Evolutionary conservation across 2,329 filamentous ascomycete genomes (phyloP).

Genomic region (Colletotrichum tofieldiae): DNA sequence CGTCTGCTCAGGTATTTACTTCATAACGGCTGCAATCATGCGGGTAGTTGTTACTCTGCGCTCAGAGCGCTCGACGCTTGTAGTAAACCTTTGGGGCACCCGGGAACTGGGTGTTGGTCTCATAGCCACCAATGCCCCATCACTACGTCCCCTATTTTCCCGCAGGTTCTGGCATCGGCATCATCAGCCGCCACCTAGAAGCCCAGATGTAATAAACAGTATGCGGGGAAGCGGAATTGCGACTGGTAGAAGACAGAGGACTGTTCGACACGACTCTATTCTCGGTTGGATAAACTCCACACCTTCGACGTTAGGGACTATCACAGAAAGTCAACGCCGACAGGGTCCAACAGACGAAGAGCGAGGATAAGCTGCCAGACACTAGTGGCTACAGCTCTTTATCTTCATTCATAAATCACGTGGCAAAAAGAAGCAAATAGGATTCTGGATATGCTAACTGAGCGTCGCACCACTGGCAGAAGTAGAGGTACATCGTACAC

Average conservation of each 20-base stretch:
- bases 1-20: not conserved
- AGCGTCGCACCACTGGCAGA: no score
- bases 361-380: no score
- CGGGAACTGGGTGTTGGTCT: slow-evolving; percentile 2
- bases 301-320: no score
- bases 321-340: no score
- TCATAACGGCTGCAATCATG: not conserved
- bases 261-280: no score
- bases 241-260: not conserved
- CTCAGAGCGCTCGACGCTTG: not conserved
- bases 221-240: not conserved
- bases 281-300: no score
- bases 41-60: not conserved
- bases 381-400: no score
- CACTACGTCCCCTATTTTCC: not conserved
- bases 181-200: not conserved
- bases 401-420: no score
- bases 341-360: no score
- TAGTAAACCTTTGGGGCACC: not conserved
- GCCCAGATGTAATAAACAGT: not conserved
- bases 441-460: no score
- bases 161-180: not conserved
- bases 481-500: no score
- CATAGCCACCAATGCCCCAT: not conserved
- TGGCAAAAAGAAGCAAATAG: no score